phyloP scores from a whole-genome alignment of 2,329 filamentous ascomycete genomes.

The Botrytis tulipae region DNA sequence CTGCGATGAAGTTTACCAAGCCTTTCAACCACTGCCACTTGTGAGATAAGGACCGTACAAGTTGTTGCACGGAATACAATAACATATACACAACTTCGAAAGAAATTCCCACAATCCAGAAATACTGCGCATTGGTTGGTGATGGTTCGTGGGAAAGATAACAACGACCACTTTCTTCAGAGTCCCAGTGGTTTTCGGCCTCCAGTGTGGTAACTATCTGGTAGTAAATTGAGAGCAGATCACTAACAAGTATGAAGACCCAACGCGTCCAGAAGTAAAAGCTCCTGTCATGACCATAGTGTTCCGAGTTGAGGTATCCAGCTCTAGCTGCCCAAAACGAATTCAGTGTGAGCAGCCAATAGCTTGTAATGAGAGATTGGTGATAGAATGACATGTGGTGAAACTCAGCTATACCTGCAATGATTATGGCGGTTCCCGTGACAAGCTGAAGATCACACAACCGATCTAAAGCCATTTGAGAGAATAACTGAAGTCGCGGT shows the following conservation, averaged over 20 bases:
- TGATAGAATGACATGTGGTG: conserved; percentile 24
- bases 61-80: neutral
- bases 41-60: neutral
- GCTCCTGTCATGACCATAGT: conserved; percentile 13
- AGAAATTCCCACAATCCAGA: conserved; percentile 23
- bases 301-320: conserved; percentile 17
- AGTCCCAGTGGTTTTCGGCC: conserved; percentile 21
- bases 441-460: conserved; percentile 25
- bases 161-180: conserved; percentile 20
- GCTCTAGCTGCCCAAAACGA: conserved; percentile 24
- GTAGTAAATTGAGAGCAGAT: conserved; percentile 19
- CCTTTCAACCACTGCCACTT: neutral
- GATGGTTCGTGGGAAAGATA: conserved; percentile 23
- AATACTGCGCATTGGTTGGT: conserved; percentile 11
- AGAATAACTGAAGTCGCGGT: conserved; percentile 14
- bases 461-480: conserved; percentile 18
- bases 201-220: conserved; percentile 14
- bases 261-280: conserved; percentile 22
- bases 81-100: conserved; percentile 20
- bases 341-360: conserved; percentile 26
- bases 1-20: neutral
- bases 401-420: conserved; percentile 22
- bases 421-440: conserved; percentile 24
- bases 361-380: conserved; percentile 21
- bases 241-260: conserved; percentile 12